These are phyloP conservation scores for Scleroderma bovista DNA, from an alignment of 768 basidiomycete genomes.

Conservation along the genomic window DNA sequence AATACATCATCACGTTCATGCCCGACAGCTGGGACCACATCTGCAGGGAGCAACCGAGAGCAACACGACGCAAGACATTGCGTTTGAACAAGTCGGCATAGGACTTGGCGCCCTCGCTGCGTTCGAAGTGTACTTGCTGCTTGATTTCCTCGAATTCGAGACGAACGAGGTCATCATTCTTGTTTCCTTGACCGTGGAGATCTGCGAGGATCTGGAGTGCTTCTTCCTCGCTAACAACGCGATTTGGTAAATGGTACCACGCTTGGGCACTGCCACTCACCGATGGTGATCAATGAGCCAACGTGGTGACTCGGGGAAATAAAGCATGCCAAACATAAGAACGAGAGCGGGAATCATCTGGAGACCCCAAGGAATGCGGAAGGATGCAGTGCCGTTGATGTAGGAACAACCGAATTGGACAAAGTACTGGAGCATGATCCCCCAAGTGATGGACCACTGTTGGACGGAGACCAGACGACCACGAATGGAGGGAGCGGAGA, in stretches of 20 bases:
- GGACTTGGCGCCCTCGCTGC: slow-evolving; percentile 65
- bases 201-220: slow-evolving; percentile 71
- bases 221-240: slow-evolving; percentile 35
- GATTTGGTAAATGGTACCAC: background rate
- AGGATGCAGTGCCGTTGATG: slow-evolving; percentile 63
- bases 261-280: slow-evolving; percentile 20
- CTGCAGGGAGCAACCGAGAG: slow-evolving; percentile 65
- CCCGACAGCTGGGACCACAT: slow-evolving; percentile 77
- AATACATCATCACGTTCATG: slow-evolving; percentile 79
- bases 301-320: slow-evolving; percentile 69
- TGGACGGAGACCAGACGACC: slow-evolving; percentile 73
- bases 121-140: slow-evolving; percentile 52
- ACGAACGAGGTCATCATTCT: slow-evolving; percentile 53
- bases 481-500: slow-evolving; percentile 65
- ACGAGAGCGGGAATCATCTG: slow-evolving; percentile 76
- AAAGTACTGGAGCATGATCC: slow-evolving; percentile 72
- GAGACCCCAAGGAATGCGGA: slow-evolving; percentile 77
- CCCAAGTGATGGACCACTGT: slow-evolving; percentile 80
- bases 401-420: slow-evolving; percentile 68
- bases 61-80: slow-evolving; percentile 64
- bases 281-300: slow-evolving; percentile 62
- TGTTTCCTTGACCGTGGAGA: slow-evolving; percentile 59
- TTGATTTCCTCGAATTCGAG: slow-evolving; percentile 68
- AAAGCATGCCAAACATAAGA: slow-evolving; percentile 58
- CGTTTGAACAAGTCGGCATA: slow-evolving; percentile 61